phyloP scores from a whole-genome alignment of 805 yeast species.

The Tetrapisispora nanseiensis region DNA sequence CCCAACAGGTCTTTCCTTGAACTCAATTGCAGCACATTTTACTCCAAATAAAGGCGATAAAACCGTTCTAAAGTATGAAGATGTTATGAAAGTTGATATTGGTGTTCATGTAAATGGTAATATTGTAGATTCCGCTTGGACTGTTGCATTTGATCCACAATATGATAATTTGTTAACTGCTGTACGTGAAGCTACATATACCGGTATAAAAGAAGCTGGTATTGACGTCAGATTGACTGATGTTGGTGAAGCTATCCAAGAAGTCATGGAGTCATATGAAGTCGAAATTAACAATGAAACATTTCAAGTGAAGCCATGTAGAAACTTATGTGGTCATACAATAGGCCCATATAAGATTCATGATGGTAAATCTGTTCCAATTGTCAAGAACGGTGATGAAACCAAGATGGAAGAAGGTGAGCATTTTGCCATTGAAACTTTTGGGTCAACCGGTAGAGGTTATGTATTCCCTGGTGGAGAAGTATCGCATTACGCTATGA shows the following conservation, averaged over 20 bases:
- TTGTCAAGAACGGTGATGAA: slow-evolving; percentile 83
- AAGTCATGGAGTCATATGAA: slow-evolving; percentile 94
- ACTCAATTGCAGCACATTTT: slow-evolving; percentile 94
- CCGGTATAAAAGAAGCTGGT: slow-evolving; percentile 89
- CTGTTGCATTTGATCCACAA: slow-evolving; percentile 75
- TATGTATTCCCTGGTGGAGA: slow-evolving; percentile 82
- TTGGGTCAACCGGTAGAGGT: slow-evolving; percentile 94
- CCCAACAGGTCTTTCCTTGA: slow-evolving; percentile 94
- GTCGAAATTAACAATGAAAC: slow-evolving; percentile 81
- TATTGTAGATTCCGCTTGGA: slow-evolving; percentile 91
- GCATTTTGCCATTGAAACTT: slow-evolving; percentile 94
- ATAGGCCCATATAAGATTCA: slow-evolving; percentile 79
- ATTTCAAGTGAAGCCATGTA: slow-evolving; percentile 76
- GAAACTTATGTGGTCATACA: slow-evolving; percentile 91
- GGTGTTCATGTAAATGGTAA: slow-evolving; percentile 95
- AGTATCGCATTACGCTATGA: slow-evolving; percentile 83
- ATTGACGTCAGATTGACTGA: slow-evolving; percentile 92
- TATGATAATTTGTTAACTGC: slow-evolving; percentile 77
- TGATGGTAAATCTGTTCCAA: slow-evolving; percentile 94
- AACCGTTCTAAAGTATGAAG: slow-evolving; percentile 69
- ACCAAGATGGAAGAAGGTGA: slow-evolving; percentile 99
- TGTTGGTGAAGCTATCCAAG: slow-evolving; percentile 92
- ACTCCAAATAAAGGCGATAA: slow-evolving; percentile 95
- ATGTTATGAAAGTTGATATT: slow-evolving; percentile 92
- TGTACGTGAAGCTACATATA: slow-evolving; percentile 85